A percentile compares a stretch with the other conserved stretches of the same genome.
Conservation (phyloP, 768 basidiomycete genomes). For the Panus rudis region DNA sequence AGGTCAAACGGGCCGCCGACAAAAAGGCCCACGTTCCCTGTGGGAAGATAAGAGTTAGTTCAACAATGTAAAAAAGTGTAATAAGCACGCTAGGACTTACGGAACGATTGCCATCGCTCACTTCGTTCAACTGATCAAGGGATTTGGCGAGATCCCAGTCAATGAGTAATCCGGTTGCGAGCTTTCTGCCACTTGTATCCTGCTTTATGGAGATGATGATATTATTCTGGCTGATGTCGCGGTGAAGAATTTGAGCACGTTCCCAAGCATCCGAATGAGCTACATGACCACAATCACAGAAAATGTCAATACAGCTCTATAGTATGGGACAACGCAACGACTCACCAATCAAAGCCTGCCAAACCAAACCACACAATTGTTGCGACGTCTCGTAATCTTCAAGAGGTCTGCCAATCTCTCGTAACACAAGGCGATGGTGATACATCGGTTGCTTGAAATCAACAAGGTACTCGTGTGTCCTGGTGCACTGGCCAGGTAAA, state of each 20-base stretch:
- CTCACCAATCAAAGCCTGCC: conserved; percentile 1
- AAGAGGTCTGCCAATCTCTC: conserved; percentile 4
- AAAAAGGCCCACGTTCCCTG: conserved; percentile 6
- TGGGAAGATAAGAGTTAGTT: not conserved
- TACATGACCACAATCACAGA: not conserved
- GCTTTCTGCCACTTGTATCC: not conserved
- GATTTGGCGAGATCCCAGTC: conserved; percentile 6
- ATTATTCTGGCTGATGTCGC: conserved; percentile 7
- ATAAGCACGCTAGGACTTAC: not conserved
- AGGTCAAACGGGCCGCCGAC: not conserved
- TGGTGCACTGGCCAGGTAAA: not conserved
- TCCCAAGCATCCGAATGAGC: conserved; percentile 4
- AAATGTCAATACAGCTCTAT: not conserved
- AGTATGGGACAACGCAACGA: not conserved
- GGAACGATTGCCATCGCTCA: not conserved
- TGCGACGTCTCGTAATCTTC: not conserved
- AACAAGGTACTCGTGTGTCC: not conserved
- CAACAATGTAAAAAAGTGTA: not conserved
- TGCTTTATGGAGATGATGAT: conserved; percentile 3
- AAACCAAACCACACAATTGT: not conserved
- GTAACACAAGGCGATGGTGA: conserved; percentile 3
- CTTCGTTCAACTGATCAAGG: not conserved
- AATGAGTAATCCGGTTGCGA: conserved; percentile 1
- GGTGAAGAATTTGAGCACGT: conserved; percentile 5
- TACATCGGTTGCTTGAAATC: not conserved